Base-by-base conservation (phyloP, 2,329 filamentous ascomycete genomes). In the Phialocephala subalpina region DNA sequence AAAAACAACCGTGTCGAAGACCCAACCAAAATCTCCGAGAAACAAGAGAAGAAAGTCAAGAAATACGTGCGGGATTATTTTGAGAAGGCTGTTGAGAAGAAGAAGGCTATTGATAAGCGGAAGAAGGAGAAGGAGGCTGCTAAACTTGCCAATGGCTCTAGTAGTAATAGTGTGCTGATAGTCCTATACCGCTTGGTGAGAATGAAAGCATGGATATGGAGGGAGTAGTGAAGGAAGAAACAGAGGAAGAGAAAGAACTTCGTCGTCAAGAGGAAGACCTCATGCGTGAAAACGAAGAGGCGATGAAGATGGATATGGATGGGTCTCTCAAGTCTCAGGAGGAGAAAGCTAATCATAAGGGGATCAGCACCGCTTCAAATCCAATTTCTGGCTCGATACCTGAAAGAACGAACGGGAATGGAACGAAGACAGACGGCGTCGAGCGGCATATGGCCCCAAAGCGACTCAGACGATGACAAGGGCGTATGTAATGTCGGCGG, bases 1-100 rank as follows among this genome's bases (percentile, higher is more conserved):
- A 97, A 97, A 78, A 91, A 95, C 75, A 88, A 89, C 57, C 90
- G 93, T n/a, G 94, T 97, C 11, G 86, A 88, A 55, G 90, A 97
- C 74, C 95, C 94, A 0, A 92, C 88, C 27, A 87, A 86, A 58
- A 90, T 97, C 70, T 87, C 86, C 33, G 86, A 92, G 40, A 94
- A 93, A 76, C 92, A 96, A 73, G 87, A 90, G 73, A 90, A 90
- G 76, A 93, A 94, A 69, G 87, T 97, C 66, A 97, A 93, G 80
- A 90, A 87, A 64, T 93, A 91, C 75, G 93, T 94, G 65, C 90
- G 92, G 69, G 90, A 94, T 59, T 98, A 91, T 78, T 90, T 97
- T 75, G 92, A 97, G 67, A 94, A 93, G 75, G 94, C 93, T 0
- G 89, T 95, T 2, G 83, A 85, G 63, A 77, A 59, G 74, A 75